Evolutionary conservation across 345 rosid species (phyloP), one percentile per base, ranked within the genome.

Genomic region (Brassica nigra): DNA sequence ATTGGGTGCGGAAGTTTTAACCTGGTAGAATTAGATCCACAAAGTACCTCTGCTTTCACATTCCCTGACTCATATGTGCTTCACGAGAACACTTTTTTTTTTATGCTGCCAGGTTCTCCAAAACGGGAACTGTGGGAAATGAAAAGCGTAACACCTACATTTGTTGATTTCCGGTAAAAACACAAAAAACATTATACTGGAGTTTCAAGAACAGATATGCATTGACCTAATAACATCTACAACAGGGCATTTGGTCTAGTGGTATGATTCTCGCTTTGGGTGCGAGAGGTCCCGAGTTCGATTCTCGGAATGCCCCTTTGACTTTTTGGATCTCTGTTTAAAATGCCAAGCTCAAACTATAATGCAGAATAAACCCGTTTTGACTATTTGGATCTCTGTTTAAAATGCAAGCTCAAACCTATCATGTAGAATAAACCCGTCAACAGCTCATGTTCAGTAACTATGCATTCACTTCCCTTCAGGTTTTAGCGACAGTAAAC

Each of bases 231-330:
- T 8, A 3, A 64, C 27, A 34, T 65, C 6, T 16, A 34, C 66
- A 8, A 15, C 62, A 49, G 74, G 91, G 90, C 88, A 88, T 23
- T 23, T 23, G 27, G 27, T 23, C 27, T 23, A 23, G 27, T 23
- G 1, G 27, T 85, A 89, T 87, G 91, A 88, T 90, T 89, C 93
- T 92, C 78, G 88, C 91, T 92, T 88, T 84, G 91, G 94, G 92
- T 87, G 93, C 86, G 84, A 94, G 90, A 88, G 88, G 88, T 91
- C 27, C 27, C 73, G 85, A 90, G 90, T 67, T 73, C 74, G 64
- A 79, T 73, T 79, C 78, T 73, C 82, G 78, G 55, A 49, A 49
- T 49, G 55, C 55, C 55, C 55, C 55, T 4, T 12, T 47, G 54
- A 12, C 54, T 47, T 47, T 47, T 42, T 42, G 37, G 37, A 33